Evolutionary conservation across 768 basidiomycete species (phyloP).

Genomic region (Paxillus rubicundulus): DNA sequence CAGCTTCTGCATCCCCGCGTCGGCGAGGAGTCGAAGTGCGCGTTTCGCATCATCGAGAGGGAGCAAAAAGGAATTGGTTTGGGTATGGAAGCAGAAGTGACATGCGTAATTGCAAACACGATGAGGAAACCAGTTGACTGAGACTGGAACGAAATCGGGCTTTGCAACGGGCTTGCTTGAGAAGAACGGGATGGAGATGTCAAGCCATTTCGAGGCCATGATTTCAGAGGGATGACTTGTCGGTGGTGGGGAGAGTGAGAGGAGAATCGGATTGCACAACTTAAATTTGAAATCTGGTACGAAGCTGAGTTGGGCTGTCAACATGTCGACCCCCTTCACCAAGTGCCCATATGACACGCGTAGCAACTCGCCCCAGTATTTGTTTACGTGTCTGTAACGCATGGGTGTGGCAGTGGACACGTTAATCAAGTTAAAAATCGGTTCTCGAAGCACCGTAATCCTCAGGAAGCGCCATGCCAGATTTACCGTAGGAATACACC

Average conservation of each 20-base stretch:
- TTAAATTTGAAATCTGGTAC: not conserved
- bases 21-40: constrained; percentile 28
- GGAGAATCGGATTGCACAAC: not conserved
- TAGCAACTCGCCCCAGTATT: no score
- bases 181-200: not conserved
- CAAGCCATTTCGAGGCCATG: not conserved
- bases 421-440: no score
- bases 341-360: no score
- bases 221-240: no score
- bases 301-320: no score
- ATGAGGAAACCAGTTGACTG: constrained; percentile 16
- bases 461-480: no score
- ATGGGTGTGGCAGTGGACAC: no score
- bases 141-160: constrained; percentile 12
- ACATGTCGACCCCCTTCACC: no score
- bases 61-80: constrained; percentile 24
- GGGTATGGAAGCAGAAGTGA: constrained; percentile 36
- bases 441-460: no score
- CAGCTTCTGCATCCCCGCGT: constrained; percentile 34
- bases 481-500: no score
- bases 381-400: not conserved
- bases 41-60: constrained; percentile 30
- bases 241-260: no score
- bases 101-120: constrained; percentile 31
- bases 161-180: not conserved